These are phyloP conservation scores for Arthrobotrys megalospora DNA, from an alignment of 2,329 filamentous ascomycete species.

Conservation along the genomic window DNA sequence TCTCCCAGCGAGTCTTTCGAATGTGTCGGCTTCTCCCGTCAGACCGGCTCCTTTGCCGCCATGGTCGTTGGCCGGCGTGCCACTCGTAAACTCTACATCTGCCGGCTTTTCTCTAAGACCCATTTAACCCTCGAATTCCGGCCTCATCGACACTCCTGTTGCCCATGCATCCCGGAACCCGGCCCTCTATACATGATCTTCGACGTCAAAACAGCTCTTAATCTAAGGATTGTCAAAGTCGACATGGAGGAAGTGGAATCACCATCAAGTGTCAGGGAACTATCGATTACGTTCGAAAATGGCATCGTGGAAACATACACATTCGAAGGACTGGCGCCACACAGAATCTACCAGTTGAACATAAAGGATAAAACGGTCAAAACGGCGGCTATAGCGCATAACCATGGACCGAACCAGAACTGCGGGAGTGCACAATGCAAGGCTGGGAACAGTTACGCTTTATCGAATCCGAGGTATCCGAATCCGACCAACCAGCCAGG, in stretches of 20 bases:
- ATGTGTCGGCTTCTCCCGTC: constrained; percentile 60
- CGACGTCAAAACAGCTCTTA: constrained; percentile 56
- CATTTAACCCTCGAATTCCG: constrained; percentile 52
- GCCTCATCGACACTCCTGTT: constrained; percentile 58
- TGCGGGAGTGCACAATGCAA: constrained; percentile 18
- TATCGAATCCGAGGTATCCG: constrained; percentile 24
- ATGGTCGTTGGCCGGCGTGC: constrained; percentile 50
- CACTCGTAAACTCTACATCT: constrained; percentile 60
- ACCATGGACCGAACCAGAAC: constrained; percentile 26
- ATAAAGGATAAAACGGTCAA: constrained; percentile 50
- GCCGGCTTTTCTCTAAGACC: constrained; percentile 57
- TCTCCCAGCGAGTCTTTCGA: constrained; percentile 41
- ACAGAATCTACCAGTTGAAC: constrained; percentile 55
- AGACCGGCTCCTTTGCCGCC: constrained; percentile 55
- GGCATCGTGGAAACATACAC: constrained; percentile 58
- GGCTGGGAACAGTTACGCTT: neutral
- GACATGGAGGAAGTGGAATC: constrained; percentile 56
- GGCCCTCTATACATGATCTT: constrained; percentile 59
- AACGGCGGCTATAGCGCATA: constrained; percentile 50
- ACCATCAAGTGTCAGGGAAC: constrained; percentile 48
- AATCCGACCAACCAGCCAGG: constrained; percentile 1
- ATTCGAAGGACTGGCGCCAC: constrained; percentile 51
- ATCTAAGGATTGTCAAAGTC: constrained; percentile 52
- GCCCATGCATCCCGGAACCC: constrained; percentile 56
- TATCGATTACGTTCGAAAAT: constrained; percentile 55